Base-by-base conservation (phyloP, 1,284 basidiomycete species). In the Xerocomus nothofagi region DNA sequence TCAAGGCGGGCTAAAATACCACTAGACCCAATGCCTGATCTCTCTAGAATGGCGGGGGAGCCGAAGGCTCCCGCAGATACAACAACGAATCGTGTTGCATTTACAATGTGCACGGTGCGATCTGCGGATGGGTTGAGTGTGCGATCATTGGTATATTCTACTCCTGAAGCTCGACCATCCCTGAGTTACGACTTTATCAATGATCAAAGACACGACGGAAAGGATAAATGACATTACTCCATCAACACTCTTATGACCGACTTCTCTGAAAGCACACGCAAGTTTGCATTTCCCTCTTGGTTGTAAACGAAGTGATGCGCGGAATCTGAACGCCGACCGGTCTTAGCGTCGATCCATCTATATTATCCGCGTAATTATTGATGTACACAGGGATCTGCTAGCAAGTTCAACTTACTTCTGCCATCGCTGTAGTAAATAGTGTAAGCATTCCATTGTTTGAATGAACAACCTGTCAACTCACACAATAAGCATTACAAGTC, bases 401-500 rank as follows among this genome's bases (percentile, higher is more conserved):
- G 3, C n/a, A 45, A 15, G 23, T 4, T 15, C 23, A 3, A 39
- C 57, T 42, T 39, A 64, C 57, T 61, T 59, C 17, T 39, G 43
- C 57, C 57, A 61, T 42, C 57, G 37, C 57, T 59, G 27, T 15
- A 31, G 9, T 11, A 5, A 18, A 17, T 3, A 14, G 38, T 11
- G 24, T 55, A n/a, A 60, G 31, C 9, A 29, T 26, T 23, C 6
- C 7, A 9, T 12, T 4, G 5, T 5, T 3, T 15, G 18, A 27
- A 21, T 20, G 32, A 15, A 32, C 14, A 30, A 17, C 15, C 12
- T 12, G 12, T 36, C 3, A 31, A 47, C 57, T 33, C 42, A 67
- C 65, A 18, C 59, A 62, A 34, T 66, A 69, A 10, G 42, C 47
- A 39, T 70, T 39, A 26, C 65, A 64, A 2, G 59, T 57, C 36